Percentiles rank a stretch among this genome's conserved stretches.
Evolutionary conservation across 2,329 filamentous ascomycete species (phyloP).

Genomic region (Seiridium cupressi): DNA sequence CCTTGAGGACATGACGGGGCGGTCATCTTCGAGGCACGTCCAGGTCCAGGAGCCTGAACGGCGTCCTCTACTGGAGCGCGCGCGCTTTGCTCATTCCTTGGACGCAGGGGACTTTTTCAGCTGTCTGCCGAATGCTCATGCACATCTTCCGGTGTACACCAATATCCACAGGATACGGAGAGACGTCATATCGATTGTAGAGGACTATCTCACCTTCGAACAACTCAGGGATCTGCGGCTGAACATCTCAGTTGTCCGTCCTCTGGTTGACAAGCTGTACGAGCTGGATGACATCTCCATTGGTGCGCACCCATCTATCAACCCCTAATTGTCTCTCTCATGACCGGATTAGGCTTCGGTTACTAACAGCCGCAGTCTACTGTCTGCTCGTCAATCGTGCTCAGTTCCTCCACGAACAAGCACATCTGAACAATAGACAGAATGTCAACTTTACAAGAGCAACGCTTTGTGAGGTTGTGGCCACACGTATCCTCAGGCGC

Average conservation of each 20-base stretch:
- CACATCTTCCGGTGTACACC: conserved; percentile 68
- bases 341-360: conserved; percentile 3
- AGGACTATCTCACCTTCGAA: conserved; percentile 65
- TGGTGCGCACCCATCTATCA: conserved; percentile 39
- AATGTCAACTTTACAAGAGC: conserved; percentile 79
- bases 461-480: conserved; percentile 76
- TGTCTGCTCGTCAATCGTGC: conserved; percentile 79
- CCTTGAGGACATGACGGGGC: conserved; percentile 10
- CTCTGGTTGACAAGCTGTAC: conserved; percentile 81
- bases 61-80: conserved; percentile 35
- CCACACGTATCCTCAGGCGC: conserved; percentile 72
- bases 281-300: conserved; percentile 77
- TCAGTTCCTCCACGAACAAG: conserved; percentile 77
- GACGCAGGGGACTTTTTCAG: conserved; percentile 46
- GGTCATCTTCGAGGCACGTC: conserved; percentile 3
- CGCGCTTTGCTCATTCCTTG: conserved; percentile 31
- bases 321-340: conserved; percentile 7
- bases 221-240: conserved; percentile 79
- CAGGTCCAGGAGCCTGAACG: conserved; percentile 26
- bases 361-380: conserved; percentile 55
- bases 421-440: conserved; percentile 72
- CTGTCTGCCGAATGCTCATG: conserved; percentile 57
- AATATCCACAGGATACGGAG: conserved; percentile 72
- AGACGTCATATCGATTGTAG: conserved; percentile 62
- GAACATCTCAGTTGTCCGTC: conserved; percentile 76